Conservation (phyloP, 371 early-diverging fungal genomes). For the Mucor lusitanicus region DNA sequence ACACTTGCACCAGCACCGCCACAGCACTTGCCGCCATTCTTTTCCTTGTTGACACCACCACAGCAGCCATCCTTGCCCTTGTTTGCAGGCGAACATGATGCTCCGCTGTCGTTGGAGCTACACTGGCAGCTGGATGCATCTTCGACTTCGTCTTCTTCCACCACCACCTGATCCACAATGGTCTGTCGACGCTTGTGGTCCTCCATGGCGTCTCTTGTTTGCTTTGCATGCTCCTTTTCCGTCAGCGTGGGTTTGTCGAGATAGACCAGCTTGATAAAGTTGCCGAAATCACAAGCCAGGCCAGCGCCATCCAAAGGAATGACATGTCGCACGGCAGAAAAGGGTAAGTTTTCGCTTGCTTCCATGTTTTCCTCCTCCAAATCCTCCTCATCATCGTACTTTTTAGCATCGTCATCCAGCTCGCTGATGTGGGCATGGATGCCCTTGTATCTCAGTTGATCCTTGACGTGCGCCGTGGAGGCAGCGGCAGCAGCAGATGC, state of each 20-base stretch:
- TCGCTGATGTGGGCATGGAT: conserved; percentile 11
- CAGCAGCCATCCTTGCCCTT: conserved; percentile 23
- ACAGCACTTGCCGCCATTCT: conserved; percentile 25
- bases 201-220: conserved; percentile 7
- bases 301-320: conserved; percentile 29
- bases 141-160: conserved; percentile 7
- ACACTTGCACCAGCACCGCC: conserved; percentile 10
- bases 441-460: conserved; percentile 13
- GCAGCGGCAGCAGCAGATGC: background rate
- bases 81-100: conserved; percentile 6
- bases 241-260: conserved; percentile 24
- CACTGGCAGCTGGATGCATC: background rate
- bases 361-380: conserved; percentile 17
- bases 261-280: conserved; percentile 36
- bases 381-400: conserved; percentile 5
- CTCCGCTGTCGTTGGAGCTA: background rate
- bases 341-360: conserved; percentile 31
- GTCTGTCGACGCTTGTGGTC: background rate
- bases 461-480: background rate
- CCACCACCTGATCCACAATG: background rate
- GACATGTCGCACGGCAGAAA: conserved; percentile 26
- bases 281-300: conserved; percentile 40
- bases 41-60: conserved; percentile 26
- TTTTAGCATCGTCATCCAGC: background rate
- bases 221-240: conserved; percentile 19